Base-by-base conservation (phyloP, 805 yeast genomes). In the Yamadazyma nakazawae region DNA sequence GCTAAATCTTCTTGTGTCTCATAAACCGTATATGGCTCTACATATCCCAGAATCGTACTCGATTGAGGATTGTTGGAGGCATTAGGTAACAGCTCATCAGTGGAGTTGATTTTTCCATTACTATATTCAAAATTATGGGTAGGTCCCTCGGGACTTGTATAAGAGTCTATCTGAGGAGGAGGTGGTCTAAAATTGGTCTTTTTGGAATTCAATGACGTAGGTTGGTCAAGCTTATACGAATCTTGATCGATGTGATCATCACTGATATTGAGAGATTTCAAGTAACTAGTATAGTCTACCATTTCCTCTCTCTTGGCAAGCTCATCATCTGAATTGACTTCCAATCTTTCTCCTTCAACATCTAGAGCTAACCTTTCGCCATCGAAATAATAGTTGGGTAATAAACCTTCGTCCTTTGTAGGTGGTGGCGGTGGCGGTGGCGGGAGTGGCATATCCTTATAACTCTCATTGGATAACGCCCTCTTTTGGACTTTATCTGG, bases 371-470 rank as follows among this genome's bases (percentile, higher is more conserved):
- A 32, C n/a, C 16, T 39, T 7, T 40, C 41, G 13, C 42, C 46
- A 13, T 58, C 66, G 36, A 65, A 62, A 17, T 48, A 41, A 14
- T 54, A 52, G 12, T 50, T 53, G 2, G 66, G 65, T 14, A 60
- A 50, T 13, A 53, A 41, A 10, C 46, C 57, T 24, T 50, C 45
- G n/a, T 37, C 48, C 14, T 54, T 51, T 3, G 50, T 48, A 3
- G 62, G 60, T 1, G 59, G 62, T 12, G 62, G 61, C 9, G 58
- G 62, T 12, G 62, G 61, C 9, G 58, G 59, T 13, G 64, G 66
- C 11, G 61, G 62, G 36, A 58, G 50, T 6, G 65, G 63, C 48
- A 57, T 48, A 17, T 57, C 58, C 36, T 54, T 56, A 34, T 48
- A 44, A 16, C 54, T 49, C 36, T 47, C 55, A 43, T 45, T 43